A percentile compares a stretch with the other conserved stretches of the same genome.
Evolutionary conservation across 1,284 basidiomycete species (phyloP).

Genomic region (Vanrija sp.): DNA sequence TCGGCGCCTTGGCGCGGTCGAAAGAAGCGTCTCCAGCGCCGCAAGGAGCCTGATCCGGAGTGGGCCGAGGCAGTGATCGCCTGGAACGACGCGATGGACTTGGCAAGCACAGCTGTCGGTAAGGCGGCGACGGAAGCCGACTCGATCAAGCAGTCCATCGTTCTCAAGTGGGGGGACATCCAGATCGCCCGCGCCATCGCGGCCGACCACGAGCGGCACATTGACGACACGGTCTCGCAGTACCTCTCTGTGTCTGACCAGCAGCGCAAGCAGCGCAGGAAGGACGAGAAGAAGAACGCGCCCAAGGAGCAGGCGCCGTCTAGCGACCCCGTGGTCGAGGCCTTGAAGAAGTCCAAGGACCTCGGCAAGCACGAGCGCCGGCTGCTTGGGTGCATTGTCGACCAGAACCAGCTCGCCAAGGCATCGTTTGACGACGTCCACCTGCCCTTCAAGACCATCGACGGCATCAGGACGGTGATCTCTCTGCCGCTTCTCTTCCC

Average conservation of each 20-base stretch:
- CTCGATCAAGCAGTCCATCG: background rate
- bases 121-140: conserved; percentile 8
- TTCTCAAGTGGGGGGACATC: conserved; percentile 31
- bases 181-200: conserved; percentile 14
- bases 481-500: conserved; percentile 87
- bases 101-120: conserved; percentile 26
- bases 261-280: background rate
- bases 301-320: conserved; percentile 9
- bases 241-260: conserved; percentile 14
- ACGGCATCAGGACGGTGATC: conserved; percentile 83
- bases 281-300: conserved; percentile 14
- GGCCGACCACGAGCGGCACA: conserved; percentile 11
- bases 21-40: conserved; percentile 67
- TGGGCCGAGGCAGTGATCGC: conserved; percentile 25
- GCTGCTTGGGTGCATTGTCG: conserved; percentile 75
- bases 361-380: conserved; percentile 72
- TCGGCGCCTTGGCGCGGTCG: conserved; percentile 61
- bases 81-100: conserved; percentile 29
- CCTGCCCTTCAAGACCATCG: conserved; percentile 75
- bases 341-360: conserved; percentile 66
- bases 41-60: conserved; percentile 54
- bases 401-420: conserved; percentile 60
- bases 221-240: conserved; percentile 18
- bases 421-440: conserved; percentile 85
- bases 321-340: conserved; percentile 68